A percentile compares a stretch with the other conserved stretches of the same genome.
Evolutionary conservation across 2,329 filamentous ascomycete genomes (phyloP).

Genomic region (Fusarium sublunatum): DNA sequence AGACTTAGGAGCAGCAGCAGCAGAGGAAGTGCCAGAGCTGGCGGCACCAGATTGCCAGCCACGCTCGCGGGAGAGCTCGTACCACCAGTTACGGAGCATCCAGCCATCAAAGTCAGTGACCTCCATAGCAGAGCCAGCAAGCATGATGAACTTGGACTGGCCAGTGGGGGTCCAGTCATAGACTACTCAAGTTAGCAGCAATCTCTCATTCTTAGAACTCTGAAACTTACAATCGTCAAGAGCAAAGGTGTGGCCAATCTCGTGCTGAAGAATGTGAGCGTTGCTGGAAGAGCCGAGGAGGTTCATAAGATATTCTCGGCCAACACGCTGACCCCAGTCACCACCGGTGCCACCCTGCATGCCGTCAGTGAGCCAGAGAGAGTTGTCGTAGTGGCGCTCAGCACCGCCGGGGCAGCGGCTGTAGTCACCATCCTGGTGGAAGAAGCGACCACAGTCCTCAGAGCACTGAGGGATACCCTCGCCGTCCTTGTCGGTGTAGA

Average conservation of each 20-base stretch:
- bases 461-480: conserved; percentile 57
- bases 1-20: background rate
- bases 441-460: conserved; percentile 56
- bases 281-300: conserved; percentile 52
- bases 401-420: conserved; percentile 50
- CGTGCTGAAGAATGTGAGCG: conserved; percentile 60
- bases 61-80: conserved; percentile 48
- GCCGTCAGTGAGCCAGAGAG: conserved; percentile 61
- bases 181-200: conserved; percentile 16
- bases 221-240: conserved; percentile 52
- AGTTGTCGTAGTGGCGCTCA: conserved; percentile 57
- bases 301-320: conserved; percentile 57
- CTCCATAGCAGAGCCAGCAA: conserved; percentile 54
- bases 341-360: conserved; percentile 58
- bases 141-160: conserved; percentile 58
- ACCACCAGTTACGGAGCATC: conserved; percentile 62
- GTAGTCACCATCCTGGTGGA: conserved; percentile 58
- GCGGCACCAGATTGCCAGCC: conserved; percentile 41
- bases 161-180: conserved; percentile 58
- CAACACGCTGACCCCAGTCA: conserved; percentile 61
- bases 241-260: conserved; percentile 58
- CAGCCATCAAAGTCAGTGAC: conserved; percentile 62
- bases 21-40: background rate
- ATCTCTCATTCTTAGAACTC: background rate
- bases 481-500: conserved; percentile 56